Conservation (phyloP, 345 rosid genomes). For the Bruguiera parviflora region DNA sequence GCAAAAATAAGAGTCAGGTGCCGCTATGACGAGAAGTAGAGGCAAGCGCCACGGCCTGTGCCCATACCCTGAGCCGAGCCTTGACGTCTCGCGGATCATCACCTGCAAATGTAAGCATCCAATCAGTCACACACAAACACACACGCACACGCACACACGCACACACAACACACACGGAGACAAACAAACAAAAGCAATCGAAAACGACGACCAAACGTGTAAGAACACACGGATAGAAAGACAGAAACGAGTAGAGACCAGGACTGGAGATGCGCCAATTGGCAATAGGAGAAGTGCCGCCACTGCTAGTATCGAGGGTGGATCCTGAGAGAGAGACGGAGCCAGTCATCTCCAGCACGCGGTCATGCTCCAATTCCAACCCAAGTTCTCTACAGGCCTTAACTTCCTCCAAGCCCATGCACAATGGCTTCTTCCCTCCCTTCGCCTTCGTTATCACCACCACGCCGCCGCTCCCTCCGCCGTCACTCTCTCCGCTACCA, state of each 20-base stretch:
- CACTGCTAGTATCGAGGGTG: slow-evolving; percentile 62
- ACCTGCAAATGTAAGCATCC: slow-evolving; percentile 35
- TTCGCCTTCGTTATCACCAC: slow-evolving; percentile 77
- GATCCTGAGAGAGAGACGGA: slow-evolving; percentile 59
- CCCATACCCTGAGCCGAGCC: slow-evolving; percentile 94
- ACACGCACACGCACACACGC: background rate
- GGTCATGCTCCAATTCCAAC: slow-evolving; percentile 75
- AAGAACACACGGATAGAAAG: no score
- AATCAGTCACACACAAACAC: background rate
- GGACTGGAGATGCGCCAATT: slow-evolving; percentile 91
- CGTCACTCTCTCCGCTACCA: slow-evolving; percentile 58
- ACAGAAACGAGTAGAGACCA: slow-evolving; percentile 33
- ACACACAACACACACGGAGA: background rate
- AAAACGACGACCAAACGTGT: no score
- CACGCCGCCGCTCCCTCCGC: slow-evolving; percentile 49
- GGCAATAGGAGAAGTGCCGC: slow-evolving; percentile 82
- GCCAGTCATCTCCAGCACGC: slow-evolving; percentile 56
- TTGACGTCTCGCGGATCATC: slow-evolving; percentile 93
- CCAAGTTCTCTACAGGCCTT: slow-evolving; percentile 91
- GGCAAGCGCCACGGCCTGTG: slow-evolving; percentile 85
- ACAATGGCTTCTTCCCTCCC: slow-evolving; percentile 71
- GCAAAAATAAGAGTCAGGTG: slow-evolving; percentile 13
- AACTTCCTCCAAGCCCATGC: slow-evolving; percentile 71
- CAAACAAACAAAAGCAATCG: no score
- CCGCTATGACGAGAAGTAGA: slow-evolving; percentile 47